Percentiles rank a stretch among this genome's conserved stretches.
phyloP scores from a whole-genome alignment of 78 protist species.

The Tieghemostelium lacteum region DNA sequence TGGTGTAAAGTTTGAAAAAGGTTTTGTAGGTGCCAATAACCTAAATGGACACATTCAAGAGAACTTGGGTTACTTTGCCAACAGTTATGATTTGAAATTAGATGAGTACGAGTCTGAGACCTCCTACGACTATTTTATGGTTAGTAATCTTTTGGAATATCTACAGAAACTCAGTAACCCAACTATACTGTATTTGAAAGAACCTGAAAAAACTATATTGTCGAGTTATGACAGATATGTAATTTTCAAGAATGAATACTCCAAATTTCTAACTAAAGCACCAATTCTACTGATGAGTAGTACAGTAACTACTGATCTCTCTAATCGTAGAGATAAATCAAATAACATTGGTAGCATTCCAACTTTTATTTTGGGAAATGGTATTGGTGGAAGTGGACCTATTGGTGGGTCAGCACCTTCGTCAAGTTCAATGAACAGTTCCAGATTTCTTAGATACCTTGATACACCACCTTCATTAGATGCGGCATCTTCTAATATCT shows the following conservation, averaged over 20 bases:
- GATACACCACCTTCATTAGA: background rate
- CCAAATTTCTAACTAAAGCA: background rate
- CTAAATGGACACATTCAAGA: too few species aligned
- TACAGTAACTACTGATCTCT: background rate
- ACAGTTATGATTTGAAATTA: background rate
- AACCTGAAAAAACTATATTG: background rate
- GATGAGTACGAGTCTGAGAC: background rate
- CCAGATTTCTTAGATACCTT: too few species aligned
- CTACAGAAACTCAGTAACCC: background rate
- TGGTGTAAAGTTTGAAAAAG: background rate
- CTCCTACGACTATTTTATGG: background rate
- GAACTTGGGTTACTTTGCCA: background rate
- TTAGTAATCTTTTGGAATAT: background rate
- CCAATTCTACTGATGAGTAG: background rate
- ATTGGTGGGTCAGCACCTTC: background rate
- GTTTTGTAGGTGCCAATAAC: background rate
- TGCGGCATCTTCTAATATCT: background rate
- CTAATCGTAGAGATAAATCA: too few species aligned
- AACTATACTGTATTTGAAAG: background rate
- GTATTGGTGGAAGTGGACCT: background rate
- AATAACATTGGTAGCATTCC: background rate
- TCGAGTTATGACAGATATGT: background rate
- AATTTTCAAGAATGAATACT: background rate
- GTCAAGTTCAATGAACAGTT: too few species aligned
- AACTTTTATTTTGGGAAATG: background rate